These are phyloP conservation scores for Mycena filopes DNA, from an alignment of 768 basidiomycete species.

Conservation along the genomic window DNA sequence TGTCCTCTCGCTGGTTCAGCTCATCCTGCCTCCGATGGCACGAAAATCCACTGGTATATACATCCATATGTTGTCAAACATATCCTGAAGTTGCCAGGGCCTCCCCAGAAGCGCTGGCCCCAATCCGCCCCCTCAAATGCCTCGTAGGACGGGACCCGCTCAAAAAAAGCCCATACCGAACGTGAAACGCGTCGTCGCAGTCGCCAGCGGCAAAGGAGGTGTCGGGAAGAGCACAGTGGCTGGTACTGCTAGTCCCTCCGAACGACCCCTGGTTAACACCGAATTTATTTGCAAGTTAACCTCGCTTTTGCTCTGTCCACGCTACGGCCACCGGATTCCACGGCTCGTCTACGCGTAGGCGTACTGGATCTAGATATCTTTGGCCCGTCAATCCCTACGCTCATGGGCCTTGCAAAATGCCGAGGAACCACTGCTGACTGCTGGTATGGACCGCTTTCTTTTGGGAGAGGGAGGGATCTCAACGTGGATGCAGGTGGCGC, in stretches of 20 bases:
- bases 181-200: conserved; percentile 83
- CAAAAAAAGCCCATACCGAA: conserved; percentile 70
- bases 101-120: conserved; percentile 36
- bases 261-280: conserved; percentile 1
- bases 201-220: conserved; percentile 95
- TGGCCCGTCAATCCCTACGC: conserved; percentile 91
- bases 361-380: conserved; percentile 96
- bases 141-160: conserved; percentile 64
- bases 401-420: conserved; percentile 88
- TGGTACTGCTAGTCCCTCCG: conserved; percentile 53
- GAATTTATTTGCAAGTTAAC: conserved; percentile 58
- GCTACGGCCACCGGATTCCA: conserved; percentile 46
- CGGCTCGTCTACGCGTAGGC: conserved; percentile 73
- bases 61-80: not conserved
- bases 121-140: conserved; percentile 63
- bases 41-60: conserved; percentile 67
- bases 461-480: not conserved
- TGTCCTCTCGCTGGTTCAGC: conserved; percentile 34
- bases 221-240: conserved; percentile 96
- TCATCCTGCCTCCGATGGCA: conserved; percentile 45
- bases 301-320: conserved; percentile 80
- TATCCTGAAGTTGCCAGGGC: conserved; percentile 25
- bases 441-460: conserved; percentile 54
- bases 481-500: conserved; percentile 67
- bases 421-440: conserved; percentile 82